Conservation (phyloP, 75 land plant species). For the Pinus taeda region DNA sequence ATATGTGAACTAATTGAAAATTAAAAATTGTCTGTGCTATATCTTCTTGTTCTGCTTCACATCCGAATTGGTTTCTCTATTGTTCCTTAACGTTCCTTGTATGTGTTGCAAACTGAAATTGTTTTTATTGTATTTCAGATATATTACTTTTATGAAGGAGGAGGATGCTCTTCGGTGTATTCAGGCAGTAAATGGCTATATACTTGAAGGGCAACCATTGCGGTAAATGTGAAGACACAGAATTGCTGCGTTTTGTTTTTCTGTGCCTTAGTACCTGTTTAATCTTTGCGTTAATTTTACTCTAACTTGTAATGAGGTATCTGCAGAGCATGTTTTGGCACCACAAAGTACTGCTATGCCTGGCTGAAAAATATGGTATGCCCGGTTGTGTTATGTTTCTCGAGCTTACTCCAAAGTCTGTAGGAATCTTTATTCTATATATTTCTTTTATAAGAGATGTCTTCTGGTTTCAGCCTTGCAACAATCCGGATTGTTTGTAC, state of each 20-base stretch:
- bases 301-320: not conserved
- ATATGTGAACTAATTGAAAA: not conserved
- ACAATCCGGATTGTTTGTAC: slow-evolving; percentile 85
- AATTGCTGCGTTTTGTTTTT: not conserved
- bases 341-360: slow-evolving; percentile 86
- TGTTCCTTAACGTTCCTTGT: not conserved
- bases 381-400: not conserved
- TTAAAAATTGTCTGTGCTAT: no score
- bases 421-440: not conserved
- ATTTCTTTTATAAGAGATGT: not conserved
- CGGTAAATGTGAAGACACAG: slow-evolving; percentile 25
- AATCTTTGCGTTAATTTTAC: not conserved
- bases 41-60: no score
- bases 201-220: slow-evolving; percentile 63
- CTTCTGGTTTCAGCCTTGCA: slow-evolving; percentile 63
- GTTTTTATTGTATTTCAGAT: slow-evolving; percentile 33
- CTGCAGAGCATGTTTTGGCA: slow-evolving; percentile 86
- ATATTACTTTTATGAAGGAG: slow-evolving; percentile 78
- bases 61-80: no score
- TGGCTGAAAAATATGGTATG: slow-evolving; percentile 86
- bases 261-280: not conserved
- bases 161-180: slow-evolving; percentile 84
- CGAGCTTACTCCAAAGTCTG: not conserved
- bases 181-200: slow-evolving; percentile 67
- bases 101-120: not conserved